Percentiles rank a stretch among this genome's conserved stretches.
Evolutionary conservation across 2,329 filamentous ascomycete species (phyloP).

Genomic region (Alternaria alternata): DNA sequence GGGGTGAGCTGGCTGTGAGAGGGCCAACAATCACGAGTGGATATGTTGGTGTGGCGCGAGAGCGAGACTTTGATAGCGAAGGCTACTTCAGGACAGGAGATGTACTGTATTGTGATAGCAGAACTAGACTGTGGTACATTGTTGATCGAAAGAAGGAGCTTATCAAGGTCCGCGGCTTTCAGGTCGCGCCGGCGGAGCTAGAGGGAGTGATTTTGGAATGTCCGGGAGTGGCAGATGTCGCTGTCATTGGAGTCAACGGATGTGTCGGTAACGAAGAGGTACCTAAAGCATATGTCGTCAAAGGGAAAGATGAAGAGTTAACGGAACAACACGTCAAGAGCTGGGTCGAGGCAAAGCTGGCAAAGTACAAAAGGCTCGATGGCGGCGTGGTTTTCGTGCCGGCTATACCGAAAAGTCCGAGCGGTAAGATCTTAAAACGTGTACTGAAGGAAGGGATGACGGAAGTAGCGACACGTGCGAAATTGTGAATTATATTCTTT

Average conservation of each 20-base stretch:
- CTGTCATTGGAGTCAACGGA: neutral
- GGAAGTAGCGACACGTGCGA: neutral
- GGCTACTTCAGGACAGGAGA: neutral
- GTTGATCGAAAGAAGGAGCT: conserved; percentile 69
- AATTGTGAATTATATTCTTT: neutral
- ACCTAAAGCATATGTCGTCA: neutral
- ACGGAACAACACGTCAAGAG: neutral
- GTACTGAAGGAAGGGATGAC: neutral
- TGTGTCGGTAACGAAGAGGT: neutral
- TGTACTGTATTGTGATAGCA: neutral
- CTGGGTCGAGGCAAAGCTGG: neutral
- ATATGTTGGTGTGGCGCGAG: neutral
- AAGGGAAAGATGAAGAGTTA: neutral
- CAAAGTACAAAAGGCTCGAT: neutral
- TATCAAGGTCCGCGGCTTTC: conserved; percentile 48
- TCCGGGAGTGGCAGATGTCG: conserved; percentile 50
- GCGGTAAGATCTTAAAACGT: neutral
- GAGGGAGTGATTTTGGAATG: conserved; percentile 50
- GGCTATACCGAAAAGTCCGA: neutral
- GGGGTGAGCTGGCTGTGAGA: neutral
- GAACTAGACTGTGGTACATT: conserved; percentile 63
- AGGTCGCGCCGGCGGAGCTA: conserved; percentile 54
- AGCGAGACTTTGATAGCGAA: neutral
- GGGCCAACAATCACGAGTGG: neutral
- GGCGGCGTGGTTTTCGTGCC: neutral